These are phyloP conservation scores for Pichia sp. DNA, from an alignment of 1,139 yeast species.

Conservation along the genomic window DNA sequence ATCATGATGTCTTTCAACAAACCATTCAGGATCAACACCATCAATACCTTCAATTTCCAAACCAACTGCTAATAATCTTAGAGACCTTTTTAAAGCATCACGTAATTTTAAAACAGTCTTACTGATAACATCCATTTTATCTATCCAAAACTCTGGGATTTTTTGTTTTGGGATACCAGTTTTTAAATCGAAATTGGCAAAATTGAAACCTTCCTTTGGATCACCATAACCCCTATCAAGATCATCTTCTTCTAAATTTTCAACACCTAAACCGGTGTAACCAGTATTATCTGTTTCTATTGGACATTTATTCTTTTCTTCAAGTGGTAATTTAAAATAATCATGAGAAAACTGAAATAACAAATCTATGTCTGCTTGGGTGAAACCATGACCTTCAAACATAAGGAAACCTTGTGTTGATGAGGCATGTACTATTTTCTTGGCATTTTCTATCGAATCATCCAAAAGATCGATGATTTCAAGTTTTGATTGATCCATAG, in stretches of 20 bases:
- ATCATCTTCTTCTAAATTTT: constrained; percentile 43
- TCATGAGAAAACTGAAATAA: constrained; percentile 39
- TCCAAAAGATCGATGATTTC: constrained; percentile 41
- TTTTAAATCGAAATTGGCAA: constrained; percentile 36
- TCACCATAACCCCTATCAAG: constrained; percentile 42
- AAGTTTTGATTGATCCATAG: constrained; percentile 27
- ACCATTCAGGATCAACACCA: constrained; percentile 38
- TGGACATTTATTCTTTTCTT: constrained; percentile 34
- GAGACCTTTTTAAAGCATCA: constrained; percentile 35
- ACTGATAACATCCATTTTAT: constrained; percentile 28
- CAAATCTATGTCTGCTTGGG: constrained; percentile 38
- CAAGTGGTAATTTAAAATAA: constrained; percentile 39
- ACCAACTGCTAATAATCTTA: constrained; percentile 43
- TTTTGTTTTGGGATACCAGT: constrained; percentile 35
- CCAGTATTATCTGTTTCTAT: constrained; percentile 43
- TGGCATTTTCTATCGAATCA: constrained; percentile 34
- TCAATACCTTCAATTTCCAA: constrained; percentile 40
- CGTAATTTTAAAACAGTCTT: constrained; percentile 37
- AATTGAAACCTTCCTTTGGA: constrained; percentile 41
- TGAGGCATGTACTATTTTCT: constrained; percentile 42
- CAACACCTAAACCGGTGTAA: constrained; percentile 46
- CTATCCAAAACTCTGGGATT: constrained; percentile 41
- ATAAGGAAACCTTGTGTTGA: constrained; percentile 50
- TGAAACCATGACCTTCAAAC: constrained; percentile 50
- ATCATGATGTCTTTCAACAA: constrained; percentile 39